Evolutionary conservation across 148 eudicot genomes (phyloP).

Genomic region (Fallopia convolvulus): DNA sequence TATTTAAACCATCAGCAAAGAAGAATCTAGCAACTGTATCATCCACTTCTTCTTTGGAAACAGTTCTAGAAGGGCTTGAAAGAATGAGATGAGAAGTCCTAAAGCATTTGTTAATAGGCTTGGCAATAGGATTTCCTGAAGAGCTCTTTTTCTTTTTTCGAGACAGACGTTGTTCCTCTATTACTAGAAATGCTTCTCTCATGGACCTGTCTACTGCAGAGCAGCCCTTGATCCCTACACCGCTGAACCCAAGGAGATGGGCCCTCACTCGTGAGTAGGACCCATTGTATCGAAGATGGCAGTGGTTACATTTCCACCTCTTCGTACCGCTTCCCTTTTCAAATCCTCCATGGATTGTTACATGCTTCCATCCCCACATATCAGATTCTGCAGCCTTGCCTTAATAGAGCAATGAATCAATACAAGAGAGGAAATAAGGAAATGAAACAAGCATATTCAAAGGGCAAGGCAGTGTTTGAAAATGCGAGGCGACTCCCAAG

Average conservation of each 20-base stretch:
- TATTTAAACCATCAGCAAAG: slow-evolving; percentile 37
- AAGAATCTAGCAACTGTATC: slow-evolving; percentile 37
- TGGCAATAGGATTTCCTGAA: slow-evolving; percentile 15
- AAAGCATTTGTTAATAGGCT: slow-evolving; percentile 22
- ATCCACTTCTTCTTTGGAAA: slow-evolving; percentile 38
- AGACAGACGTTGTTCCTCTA: slow-evolving; percentile 37
- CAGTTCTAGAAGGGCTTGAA: slow-evolving; percentile 15
- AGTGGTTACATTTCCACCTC: slow-evolving; percentile 47
- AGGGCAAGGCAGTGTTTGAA: not conserved
- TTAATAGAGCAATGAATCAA: slow-evolving; percentile 6
- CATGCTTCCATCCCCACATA: slow-evolving; percentile 54
- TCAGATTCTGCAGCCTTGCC: slow-evolving; percentile 41
- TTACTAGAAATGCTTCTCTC: slow-evolving; percentile 31
- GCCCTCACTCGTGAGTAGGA: slow-evolving; percentile 47
- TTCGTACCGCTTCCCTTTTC: slow-evolving; percentile 50
- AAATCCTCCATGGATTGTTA: slow-evolving; percentile 41
- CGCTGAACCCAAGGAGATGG: slow-evolving; percentile 45
- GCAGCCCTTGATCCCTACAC: slow-evolving; percentile 45
- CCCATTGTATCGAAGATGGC: slow-evolving; percentile 39
- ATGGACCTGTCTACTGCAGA: slow-evolving; percentile 42
- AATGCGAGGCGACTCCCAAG: too few relatives aligned
- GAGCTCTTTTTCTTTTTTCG: slow-evolving; percentile 32
- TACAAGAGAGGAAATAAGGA: not conserved
- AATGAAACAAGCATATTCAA: not conserved
- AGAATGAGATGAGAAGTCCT: slow-evolving; percentile 22